These are phyloP conservation scores for Penicillium roqueforti DNA, from an alignment of 495 filamentous ascomycete species.

Conservation along the genomic window DNA sequence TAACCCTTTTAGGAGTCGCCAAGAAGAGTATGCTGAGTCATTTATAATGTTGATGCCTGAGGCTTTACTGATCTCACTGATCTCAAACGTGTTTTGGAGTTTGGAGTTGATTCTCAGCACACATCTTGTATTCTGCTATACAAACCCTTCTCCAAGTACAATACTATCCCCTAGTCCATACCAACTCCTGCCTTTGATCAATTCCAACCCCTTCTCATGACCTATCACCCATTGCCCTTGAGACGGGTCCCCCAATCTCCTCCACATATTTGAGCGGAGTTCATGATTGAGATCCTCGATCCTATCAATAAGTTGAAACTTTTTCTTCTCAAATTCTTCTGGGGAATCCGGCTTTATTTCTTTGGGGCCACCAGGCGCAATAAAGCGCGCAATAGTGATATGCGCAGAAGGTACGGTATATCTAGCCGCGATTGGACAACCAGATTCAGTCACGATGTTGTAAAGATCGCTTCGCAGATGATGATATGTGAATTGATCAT, in stretches of 20 bases:
- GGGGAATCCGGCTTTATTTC: constrained; percentile 17
- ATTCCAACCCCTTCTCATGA: constrained; percentile 69
- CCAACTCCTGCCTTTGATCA: constrained; percentile 68
- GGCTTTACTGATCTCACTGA: not conserved
- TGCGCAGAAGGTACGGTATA: constrained; percentile 88
- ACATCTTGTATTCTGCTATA: constrained; percentile 7
- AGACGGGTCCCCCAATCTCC: constrained; percentile 43
- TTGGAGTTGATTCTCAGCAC: not conserved
- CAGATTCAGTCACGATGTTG: constrained; percentile 50
- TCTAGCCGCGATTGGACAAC: constrained; percentile 61
- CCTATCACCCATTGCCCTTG: constrained; percentile 67
- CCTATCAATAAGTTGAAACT: constrained; percentile 54
- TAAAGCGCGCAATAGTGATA: constrained; percentile 79
- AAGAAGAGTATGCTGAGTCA: constrained; percentile 25
- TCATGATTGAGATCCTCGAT: constrained; percentile 75
- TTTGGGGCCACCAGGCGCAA: constrained; percentile 51
- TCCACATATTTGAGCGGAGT: constrained; percentile 65
- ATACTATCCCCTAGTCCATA: constrained; percentile 74
- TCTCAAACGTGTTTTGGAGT: not conserved
- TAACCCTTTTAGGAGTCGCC: constrained; percentile 29
- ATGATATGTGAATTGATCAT: constrained; percentile 77
- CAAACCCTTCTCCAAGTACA: constrained; percentile 53
- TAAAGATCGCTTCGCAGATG: constrained; percentile 81
- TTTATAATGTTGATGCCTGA: constrained; percentile 10
- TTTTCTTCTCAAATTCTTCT: constrained; percentile 37